phyloP scores from a whole-genome alignment of 345 rosid genomes.

The Pugionium cornutum region DNA sequence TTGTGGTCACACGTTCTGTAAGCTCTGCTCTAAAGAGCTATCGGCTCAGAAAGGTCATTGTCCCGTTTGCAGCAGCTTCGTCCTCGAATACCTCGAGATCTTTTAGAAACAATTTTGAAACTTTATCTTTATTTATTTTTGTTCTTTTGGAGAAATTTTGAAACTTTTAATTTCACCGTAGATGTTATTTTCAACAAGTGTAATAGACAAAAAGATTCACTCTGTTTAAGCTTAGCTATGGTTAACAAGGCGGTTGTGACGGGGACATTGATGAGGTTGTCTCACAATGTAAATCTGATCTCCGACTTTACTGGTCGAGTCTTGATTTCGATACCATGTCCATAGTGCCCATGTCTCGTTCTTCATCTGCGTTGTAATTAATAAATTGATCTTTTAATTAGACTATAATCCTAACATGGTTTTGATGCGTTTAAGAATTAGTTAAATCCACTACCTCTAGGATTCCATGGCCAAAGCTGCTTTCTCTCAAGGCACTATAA shows the following conservation, averaged over 20 bases:
- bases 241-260: conserved; percentile 26
- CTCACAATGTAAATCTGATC: conserved; percentile 83
- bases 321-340: conserved; percentile 93
- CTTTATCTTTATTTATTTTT: not conserved
- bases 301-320: conserved; percentile 51
- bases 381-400: not conserved
- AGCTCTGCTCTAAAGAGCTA: conserved; percentile 93
- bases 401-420: not conserved
- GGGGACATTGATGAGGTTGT: conserved; percentile 57
- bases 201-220: not conserved
- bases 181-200: not conserved
- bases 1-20: conserved; percentile 91
- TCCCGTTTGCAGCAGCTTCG: conserved; percentile 81
- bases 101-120: conserved; percentile 45
- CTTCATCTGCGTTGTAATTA: conserved; percentile 49
- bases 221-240: conserved; percentile 27
- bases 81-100: conserved; percentile 81
- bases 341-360: conserved; percentile 87
- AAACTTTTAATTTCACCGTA: not conserved
- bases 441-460: conserved; percentile 57
- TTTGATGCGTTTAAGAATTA: conserved; percentile 1
- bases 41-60: conserved; percentile 86
- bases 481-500: conserved; percentile 85
- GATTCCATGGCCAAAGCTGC: conserved; percentile 94
- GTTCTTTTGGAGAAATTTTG: not conserved